phyloP scores from a whole-genome alignment of 371 early-diverging fungal genomes.

The Mucor mucedo region DNA sequence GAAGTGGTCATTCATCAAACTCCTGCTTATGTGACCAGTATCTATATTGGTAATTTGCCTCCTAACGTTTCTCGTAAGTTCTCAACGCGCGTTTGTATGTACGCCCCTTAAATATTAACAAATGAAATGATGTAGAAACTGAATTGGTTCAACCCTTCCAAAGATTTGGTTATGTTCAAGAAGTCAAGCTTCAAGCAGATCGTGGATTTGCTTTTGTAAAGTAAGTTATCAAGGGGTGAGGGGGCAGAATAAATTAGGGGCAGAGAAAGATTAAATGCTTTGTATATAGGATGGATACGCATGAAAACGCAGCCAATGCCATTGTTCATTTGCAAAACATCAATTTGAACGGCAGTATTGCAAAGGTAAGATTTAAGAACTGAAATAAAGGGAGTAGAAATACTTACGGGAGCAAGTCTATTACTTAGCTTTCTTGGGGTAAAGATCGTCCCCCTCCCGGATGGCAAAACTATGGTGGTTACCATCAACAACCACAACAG shows the following conservation, averaged over 20 bases:
- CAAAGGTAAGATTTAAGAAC: constrained; percentile 39
- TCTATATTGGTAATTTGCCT: constrained; percentile 88
- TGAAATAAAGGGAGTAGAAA: too few relatives aligned
- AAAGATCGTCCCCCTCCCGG: constrained; percentile 68
- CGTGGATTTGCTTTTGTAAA: constrained; percentile 91
- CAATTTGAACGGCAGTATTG: constrained; percentile 72
- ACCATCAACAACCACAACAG: constrained; percentile 21
- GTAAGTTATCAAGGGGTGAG: constrained; percentile 35
- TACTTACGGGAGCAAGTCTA: not conserved
- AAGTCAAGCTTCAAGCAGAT: constrained; percentile 86
- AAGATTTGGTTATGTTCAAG: constrained; percentile 76
- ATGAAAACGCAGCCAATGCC: constrained; percentile 88
- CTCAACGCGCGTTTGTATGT: not conserved
- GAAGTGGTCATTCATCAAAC: constrained; percentile 77
- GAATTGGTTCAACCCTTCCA: constrained; percentile 61
- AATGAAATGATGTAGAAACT: constrained; percentile 9
- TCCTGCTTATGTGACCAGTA: constrained; percentile 82
- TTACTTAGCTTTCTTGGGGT: constrained; percentile 80
- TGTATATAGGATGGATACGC: constrained; percentile 75
- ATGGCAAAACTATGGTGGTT: constrained; percentile 31
- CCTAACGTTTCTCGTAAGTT: constrained; percentile 47
- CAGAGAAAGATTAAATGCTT: not conserved
- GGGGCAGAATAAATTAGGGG: not conserved
- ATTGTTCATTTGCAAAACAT: constrained; percentile 82
- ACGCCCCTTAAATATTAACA: too few relatives aligned